These are phyloP conservation scores for Nannochloropsis gaditana DNA, from an alignment of 108 stramenopile species.

Conservation along the genomic window DNA sequence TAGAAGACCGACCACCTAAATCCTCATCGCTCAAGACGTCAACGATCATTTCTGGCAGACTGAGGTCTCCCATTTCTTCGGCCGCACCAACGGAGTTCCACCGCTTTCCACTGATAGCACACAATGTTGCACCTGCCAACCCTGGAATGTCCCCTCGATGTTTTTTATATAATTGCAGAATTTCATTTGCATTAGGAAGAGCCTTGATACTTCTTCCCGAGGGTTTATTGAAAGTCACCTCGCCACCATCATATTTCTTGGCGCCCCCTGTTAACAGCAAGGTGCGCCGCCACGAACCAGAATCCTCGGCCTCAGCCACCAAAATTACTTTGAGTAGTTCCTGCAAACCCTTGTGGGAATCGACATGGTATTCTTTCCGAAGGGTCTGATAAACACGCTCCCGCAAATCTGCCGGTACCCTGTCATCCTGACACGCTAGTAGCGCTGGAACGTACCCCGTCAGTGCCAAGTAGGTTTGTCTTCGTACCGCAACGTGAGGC, in stretches of 20 bases:
- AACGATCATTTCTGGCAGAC: not conserved
- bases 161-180: not conserved
- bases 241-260: not conserved
- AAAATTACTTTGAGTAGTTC: not conserved
- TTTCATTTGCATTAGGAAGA: not conserved
- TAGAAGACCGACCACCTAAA: not conserved
- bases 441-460: not conserved
- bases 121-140: not conserved
- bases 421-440: not conserved
- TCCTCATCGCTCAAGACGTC: conserved; percentile 1
- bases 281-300: not conserved
- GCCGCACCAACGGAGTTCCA: not conserved
- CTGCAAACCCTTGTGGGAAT: not conserved
- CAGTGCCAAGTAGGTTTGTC: conserved; percentile 2
- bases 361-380: not conserved
- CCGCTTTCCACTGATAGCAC: not conserved
- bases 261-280: not conserved
- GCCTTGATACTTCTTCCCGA: not conserved
- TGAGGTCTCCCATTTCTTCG: not conserved
- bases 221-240: not conserved
- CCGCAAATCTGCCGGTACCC: not conserved
- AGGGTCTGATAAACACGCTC: not conserved
- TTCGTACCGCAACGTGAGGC: not conserved
- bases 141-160: conserved; percentile 3
- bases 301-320: not conserved